A percentile compares a stretch with the other conserved stretches of the same genome.
Evolutionary conservation across 352 stramenopile genomes (phyloP).

Genomic region (Phytophthora tentaculata): DNA sequence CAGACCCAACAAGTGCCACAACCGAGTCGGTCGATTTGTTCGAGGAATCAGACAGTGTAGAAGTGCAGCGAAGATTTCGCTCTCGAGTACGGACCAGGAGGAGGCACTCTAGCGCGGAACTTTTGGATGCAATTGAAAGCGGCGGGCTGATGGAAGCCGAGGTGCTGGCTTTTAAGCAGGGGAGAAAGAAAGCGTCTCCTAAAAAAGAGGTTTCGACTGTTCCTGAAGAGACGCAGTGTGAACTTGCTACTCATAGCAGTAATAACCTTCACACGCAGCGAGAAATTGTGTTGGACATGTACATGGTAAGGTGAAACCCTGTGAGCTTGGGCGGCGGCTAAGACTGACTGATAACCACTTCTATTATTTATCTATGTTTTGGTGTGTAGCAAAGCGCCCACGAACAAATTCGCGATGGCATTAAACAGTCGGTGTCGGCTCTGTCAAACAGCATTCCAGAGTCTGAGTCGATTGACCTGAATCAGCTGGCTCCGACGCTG

Average conservation of each 20-base stretch:
- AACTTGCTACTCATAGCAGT: conserved; percentile 22
- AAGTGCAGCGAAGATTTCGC: conserved; percentile 24
- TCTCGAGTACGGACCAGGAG: conserved; percentile 19
- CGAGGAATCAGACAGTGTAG: conserved; percentile 32
- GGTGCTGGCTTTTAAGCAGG: conserved; percentile 32
- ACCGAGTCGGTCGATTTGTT: conserved; percentile 35
- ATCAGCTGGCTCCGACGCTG: conserved; percentile 53
- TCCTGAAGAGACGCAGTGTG: conserved; percentile 33
- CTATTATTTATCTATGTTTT: conserved; percentile 12
- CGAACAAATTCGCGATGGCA: conserved; percentile 62
- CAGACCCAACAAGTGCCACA: conserved; percentile 11
- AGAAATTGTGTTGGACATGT: conserved; percentile 72
- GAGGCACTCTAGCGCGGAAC: conserved; percentile 68
- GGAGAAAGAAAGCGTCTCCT: conserved; percentile 18
- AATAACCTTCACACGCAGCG: conserved; percentile 55
- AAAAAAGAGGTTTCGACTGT: conserved; percentile 28
- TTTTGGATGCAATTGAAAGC: conserved; percentile 69
- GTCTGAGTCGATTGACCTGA: conserved; percentile 39
- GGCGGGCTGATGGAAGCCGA: conserved; percentile 53
- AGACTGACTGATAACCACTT: conserved; percentile 5
- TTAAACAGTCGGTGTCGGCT: conserved; percentile 48
- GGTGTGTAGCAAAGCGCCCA: conserved; percentile 61
- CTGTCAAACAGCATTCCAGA: conserved; percentile 37
- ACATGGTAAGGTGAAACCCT: conserved; percentile 64
- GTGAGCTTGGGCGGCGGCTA: background rate